phyloP scores from a whole-genome alignment of 225 moss, liverwort and hornwort genomes.

The Straminergon stramineum region DNA sequence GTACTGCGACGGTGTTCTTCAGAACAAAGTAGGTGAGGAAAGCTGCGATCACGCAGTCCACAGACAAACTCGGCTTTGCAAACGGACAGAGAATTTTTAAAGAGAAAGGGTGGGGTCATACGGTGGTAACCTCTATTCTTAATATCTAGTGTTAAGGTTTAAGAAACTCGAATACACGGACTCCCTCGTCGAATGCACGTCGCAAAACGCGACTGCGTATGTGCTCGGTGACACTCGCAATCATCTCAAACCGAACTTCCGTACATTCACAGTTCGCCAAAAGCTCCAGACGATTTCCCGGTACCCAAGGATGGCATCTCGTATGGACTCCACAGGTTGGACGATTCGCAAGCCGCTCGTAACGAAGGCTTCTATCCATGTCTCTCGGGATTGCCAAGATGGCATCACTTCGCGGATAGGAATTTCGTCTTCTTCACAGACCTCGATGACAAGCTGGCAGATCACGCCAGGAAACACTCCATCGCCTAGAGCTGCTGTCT shows the following conservation, averaged over 20 bases:
- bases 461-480: conserved; percentile 66
- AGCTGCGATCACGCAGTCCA: neutral
- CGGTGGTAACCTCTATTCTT: neutral
- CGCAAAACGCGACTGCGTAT: conserved; percentile 12
- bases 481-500: conserved; percentile 40
- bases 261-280: neutral
- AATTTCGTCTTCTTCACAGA: conserved; percentile 1
- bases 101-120: neutral
- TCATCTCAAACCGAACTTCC: neutral
- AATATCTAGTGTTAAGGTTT: neutral
- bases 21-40: neutral
- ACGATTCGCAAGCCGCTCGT: conserved; percentile 25
- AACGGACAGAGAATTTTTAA: neutral
- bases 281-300: neutral
- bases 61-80: neutral
- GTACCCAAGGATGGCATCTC: neutral
- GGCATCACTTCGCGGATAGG: conserved; percentile 3
- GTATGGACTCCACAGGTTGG: conserved; percentile 18
- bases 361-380: conserved; percentile 12
- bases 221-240: neutral
- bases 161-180: neutral
- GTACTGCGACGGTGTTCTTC: neutral
- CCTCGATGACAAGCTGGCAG: conserved; percentile 29
- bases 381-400: conserved; percentile 5
- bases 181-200: conserved; percentile 13